These are phyloP conservation scores for Talaromyces funiculosus DNA, from an alignment of 2,329 filamentous ascomycete species.

Conservation along the genomic window DNA sequence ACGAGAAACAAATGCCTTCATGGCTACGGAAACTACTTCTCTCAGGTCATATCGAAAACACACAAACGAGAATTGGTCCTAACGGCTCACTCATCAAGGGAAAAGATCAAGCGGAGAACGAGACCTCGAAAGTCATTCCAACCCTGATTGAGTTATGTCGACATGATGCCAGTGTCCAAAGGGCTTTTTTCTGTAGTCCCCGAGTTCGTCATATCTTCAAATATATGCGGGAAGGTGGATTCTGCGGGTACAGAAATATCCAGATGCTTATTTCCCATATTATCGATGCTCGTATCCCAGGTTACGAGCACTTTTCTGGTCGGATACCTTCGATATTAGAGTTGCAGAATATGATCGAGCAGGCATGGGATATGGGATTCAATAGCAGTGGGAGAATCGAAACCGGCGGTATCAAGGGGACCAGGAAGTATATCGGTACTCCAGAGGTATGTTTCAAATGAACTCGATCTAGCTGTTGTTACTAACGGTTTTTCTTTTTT, in stretches of 20 bases:
- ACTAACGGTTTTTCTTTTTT: slow-evolving; percentile 15
- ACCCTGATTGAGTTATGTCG: slow-evolving; percentile 60
- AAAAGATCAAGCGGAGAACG: slow-evolving; percentile 41
- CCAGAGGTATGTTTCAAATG: slow-evolving; percentile 59
- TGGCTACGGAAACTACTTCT: slow-evolving; percentile 61
- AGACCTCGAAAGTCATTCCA: slow-evolving; percentile 52
- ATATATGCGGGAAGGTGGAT: slow-evolving; percentile 74
- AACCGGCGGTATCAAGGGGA: slow-evolving; percentile 81
- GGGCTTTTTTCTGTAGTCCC: slow-evolving; percentile 74
- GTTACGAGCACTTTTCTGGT: slow-evolving; percentile 55
- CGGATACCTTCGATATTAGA: slow-evolving; percentile 69
- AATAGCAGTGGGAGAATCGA: slow-evolving; percentile 69
- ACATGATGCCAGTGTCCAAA: slow-evolving; percentile 58
- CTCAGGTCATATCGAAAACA: slow-evolving; percentile 51
- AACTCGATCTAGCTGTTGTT: neutral
- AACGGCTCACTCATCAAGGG: slow-evolving; percentile 41
- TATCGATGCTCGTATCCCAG: slow-evolving; percentile 52
- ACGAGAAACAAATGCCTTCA: slow-evolving; percentile 68
- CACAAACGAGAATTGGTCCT: slow-evolving; percentile 46
- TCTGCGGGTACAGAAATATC: slow-evolving; percentile 93
- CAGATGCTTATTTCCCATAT: slow-evolving; percentile 86
- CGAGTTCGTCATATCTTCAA: slow-evolving; percentile 75
- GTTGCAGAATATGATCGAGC: slow-evolving; percentile 81
- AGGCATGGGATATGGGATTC: slow-evolving; percentile 80
- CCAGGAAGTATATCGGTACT: slow-evolving; percentile 92